Evolutionary conservation across 148 eudicot species (phyloP).

Genomic region (Amaranthus cruentus): DNA sequence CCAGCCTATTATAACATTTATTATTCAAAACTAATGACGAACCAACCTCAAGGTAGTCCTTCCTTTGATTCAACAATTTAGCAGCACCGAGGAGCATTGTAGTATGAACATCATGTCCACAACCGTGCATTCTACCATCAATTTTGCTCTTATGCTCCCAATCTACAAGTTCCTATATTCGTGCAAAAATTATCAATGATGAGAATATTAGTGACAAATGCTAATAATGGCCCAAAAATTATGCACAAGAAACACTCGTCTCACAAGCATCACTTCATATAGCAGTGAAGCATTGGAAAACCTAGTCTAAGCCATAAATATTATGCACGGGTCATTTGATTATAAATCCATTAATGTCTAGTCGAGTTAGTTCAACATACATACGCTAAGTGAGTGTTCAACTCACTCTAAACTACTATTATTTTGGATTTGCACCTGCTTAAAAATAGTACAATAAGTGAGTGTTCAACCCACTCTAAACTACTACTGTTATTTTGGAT

Average conservation of each 20-base stretch:
- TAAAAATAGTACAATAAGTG: too few relatives aligned
- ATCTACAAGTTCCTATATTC: constrained; percentile 61
- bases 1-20: too few relatives aligned
- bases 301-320: too few relatives aligned
- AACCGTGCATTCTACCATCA: constrained; percentile 83
- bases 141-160: constrained; percentile 94
- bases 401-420: too few relatives aligned
- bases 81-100: constrained; percentile 96
- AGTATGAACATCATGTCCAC: constrained; percentile 93
- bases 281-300: background rate
- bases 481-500: too few relatives aligned
- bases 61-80: constrained; percentile 68
- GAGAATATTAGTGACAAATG: background rate
- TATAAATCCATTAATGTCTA: too few relatives aligned
- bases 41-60: constrained; percentile 59
- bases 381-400: too few relatives aligned
- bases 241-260: background rate
- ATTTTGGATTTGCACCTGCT: too few relatives aligned
- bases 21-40: background rate
- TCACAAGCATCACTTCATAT: background rate
- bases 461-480: too few relatives aligned
- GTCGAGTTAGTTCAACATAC: too few relatives aligned
- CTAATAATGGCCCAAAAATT: background rate
- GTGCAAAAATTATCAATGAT: background rate
- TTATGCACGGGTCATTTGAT: too few relatives aligned